Percentiles rank a stretch among this genome's conserved stretches.
Evolutionary conservation across 192 early-diverging fungal species (phyloP).

Genomic region (Phlyctochytrium bullatum): DNA sequence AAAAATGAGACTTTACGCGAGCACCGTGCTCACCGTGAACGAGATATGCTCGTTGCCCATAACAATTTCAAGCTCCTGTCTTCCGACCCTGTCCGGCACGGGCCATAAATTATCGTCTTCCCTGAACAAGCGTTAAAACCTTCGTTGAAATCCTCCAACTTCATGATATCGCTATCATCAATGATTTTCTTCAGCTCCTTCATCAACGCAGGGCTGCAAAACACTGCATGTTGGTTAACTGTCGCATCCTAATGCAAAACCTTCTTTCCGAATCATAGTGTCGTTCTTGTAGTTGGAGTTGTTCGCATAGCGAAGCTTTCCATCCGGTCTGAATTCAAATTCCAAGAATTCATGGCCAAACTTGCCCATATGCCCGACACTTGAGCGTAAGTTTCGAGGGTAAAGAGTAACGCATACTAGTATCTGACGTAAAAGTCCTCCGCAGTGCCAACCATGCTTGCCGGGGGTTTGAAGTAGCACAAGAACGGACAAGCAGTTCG

Average conservation of each 20-base stretch:
- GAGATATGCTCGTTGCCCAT: slow-evolving; percentile 86
- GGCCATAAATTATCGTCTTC: slow-evolving; percentile 95
- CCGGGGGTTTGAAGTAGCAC: too few relatives aligned
- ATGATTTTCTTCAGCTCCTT: slow-evolving; percentile 89
- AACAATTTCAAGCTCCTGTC: slow-evolving; percentile 94
- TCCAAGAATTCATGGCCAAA: slow-evolving; percentile 99
- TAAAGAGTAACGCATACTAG: not conserved
- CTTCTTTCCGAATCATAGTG: slow-evolving; percentile 90
- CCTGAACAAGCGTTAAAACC: slow-evolving; percentile 36
- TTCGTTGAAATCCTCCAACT: slow-evolving; percentile 35
- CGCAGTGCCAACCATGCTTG: too few relatives aligned
- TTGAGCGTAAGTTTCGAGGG: slow-evolving; percentile 18
- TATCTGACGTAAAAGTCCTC: slow-evolving; percentile 5
- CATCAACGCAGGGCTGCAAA: slow-evolving; percentile 74
- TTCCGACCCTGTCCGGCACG: slow-evolving; percentile 80
- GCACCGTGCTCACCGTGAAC: slow-evolving; percentile 65
- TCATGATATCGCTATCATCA: slow-evolving; percentile 85
- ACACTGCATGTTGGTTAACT: slow-evolving; percentile 56
- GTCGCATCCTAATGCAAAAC: slow-evolving; percentile 41
- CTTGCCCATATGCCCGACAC: slow-evolving; percentile 87
- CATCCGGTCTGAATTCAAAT: slow-evolving; percentile 62
- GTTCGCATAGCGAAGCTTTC: slow-evolving; percentile 89
- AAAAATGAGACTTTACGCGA: not conserved
- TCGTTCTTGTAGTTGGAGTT: slow-evolving; percentile 98
- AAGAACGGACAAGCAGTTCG: too few relatives aligned